A percentile compares a stretch with the other conserved stretches of the same genome.
These are phyloP conservation scores for Debaryomyces sp. DNA, from an alignment of 1,139 yeast genomes.

Conservation along the genomic window DNA sequence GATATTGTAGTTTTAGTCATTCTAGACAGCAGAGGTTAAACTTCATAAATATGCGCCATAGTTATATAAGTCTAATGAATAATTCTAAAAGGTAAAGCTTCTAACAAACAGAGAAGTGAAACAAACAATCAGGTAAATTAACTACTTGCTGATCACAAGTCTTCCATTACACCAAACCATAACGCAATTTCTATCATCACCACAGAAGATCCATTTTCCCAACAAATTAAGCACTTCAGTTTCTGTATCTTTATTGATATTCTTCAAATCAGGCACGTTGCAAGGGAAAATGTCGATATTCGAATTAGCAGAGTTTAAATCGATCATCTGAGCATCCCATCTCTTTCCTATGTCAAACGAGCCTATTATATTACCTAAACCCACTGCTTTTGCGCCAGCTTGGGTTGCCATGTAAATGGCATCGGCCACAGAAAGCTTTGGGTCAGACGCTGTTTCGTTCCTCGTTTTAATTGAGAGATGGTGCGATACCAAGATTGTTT, in stretches of 20 bases:
- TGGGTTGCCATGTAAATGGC: conserved; percentile 80
- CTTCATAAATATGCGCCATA: neutral
- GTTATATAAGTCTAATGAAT: neutral
- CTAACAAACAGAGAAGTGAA: neutral
- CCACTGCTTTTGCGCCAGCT: conserved; percentile 87
- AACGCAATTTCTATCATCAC: conserved; percentile 86
- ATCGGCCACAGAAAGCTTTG: conserved; percentile 65
- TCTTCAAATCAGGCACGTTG: conserved; percentile 44
- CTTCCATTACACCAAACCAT: conserved; percentile 86
- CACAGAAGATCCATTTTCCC: conserved; percentile 92
- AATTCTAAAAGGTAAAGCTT: neutral
- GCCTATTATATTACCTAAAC: conserved; percentile 62
- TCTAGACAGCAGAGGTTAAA: neutral
- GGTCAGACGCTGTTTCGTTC: conserved; percentile 23
- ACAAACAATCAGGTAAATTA: too few relatives aligned
- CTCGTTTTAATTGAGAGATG: conserved; percentile 68
- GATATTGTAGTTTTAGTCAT: too few relatives aligned
- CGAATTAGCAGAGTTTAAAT: conserved; percentile 53
- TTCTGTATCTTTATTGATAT: neutral
- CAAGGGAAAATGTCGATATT: conserved; percentile 76
- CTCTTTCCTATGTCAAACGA: conserved; percentile 73
- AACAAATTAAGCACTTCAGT: conserved; percentile 54
- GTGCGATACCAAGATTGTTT: conserved; percentile 81
- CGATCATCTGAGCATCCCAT: conserved; percentile 84
- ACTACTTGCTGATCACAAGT: conserved; percentile 49